Conservation (phyloP, 345 rosid genomes). For the Hibiscus mutabilis region DNA sequence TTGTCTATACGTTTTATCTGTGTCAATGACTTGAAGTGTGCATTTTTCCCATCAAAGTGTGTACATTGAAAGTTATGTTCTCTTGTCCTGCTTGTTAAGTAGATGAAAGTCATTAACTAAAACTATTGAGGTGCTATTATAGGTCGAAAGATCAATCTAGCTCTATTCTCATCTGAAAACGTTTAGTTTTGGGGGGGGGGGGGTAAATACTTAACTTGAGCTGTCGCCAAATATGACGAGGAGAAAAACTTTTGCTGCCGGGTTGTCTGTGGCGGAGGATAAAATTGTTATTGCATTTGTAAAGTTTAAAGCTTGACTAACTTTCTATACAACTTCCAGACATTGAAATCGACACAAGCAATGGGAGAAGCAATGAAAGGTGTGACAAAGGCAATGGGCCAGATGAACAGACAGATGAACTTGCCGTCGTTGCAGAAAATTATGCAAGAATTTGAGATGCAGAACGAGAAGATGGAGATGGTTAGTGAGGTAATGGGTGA, state of each 20-base stretch:
- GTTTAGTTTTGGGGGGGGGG: not conserved
- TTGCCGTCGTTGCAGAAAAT: conserved; percentile 68
- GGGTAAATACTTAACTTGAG: not conserved
- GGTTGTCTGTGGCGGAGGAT: not conserved
- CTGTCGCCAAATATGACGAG: not conserved
- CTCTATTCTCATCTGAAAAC: not conserved
- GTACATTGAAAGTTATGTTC: not conserved
- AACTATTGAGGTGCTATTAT: not conserved
- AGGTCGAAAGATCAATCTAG: not conserved
- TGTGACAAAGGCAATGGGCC: conserved; percentile 80
- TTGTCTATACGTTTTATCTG: not conserved
- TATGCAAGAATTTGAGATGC: conserved; percentile 74
- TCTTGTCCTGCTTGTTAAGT: not conserved
- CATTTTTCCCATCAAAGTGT: not conserved
- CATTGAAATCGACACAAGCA: conserved; percentile 75
- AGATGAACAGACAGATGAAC: conserved; percentile 84
- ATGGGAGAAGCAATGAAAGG: conserved; percentile 94
- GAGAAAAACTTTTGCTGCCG: not conserved
- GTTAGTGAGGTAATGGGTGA: conserved; percentile 71
- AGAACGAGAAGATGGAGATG: conserved; percentile 84
- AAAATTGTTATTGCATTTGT: not conserved
- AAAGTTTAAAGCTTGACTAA: not conserved
- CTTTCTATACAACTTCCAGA: conserved; percentile 23
- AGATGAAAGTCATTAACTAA: not conserved
- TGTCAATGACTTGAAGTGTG: not conserved